Evolutionary conservation across 768 basidiomycete genomes (phyloP), one percentile per base, ranked within the genome.

Genomic region (Chiua virens): DNA sequence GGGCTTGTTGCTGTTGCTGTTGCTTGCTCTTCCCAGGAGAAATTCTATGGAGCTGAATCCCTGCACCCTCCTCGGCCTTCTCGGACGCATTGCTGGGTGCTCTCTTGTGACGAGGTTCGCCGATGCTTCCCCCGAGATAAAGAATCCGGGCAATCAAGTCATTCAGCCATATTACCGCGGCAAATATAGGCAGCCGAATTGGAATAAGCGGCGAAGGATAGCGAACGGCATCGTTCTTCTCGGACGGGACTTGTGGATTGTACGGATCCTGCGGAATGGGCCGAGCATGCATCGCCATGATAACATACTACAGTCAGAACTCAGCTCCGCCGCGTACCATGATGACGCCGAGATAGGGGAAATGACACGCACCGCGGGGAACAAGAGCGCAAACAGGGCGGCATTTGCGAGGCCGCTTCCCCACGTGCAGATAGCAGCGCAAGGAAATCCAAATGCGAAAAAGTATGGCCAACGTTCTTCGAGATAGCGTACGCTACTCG

Each of bases 391-490:
- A 59, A 94, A 95, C 18, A 89, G 64, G 10, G 86, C 86, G n/a
- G 82, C 87, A 59, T 87, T 93, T 13, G 89, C 87, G 34, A 92
- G 79, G 37, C 81, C 78, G 53, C 81, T 83, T 46, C 85, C 86
- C 75, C 81, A 83, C 50, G 78, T 84, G 64, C 91, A 92, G 18
- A 92, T 70, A 1, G 76, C 77, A 2, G 90, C 82, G 4, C 86
- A 76, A 23, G 90, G 88, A 5, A 92, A 68, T 78, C 92, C 92
- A 56, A 92, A 95, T 5, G 87, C 87, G 52, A 92, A 78, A 63
- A 85, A 91, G 70, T 94, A 95, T 2, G 87, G 80, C 92, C 92
- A 95, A 37, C 91, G 80, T 68, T 92, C 89, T 70, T 95, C 92
- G 18, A 93, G 72, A 63, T 87, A 80, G 42, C 84, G 73, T 41